These are phyloP conservation scores for Trametes hirsuta DNA, from an alignment of 1,284 basidiomycete genomes.

Conservation along the genomic window DNA sequence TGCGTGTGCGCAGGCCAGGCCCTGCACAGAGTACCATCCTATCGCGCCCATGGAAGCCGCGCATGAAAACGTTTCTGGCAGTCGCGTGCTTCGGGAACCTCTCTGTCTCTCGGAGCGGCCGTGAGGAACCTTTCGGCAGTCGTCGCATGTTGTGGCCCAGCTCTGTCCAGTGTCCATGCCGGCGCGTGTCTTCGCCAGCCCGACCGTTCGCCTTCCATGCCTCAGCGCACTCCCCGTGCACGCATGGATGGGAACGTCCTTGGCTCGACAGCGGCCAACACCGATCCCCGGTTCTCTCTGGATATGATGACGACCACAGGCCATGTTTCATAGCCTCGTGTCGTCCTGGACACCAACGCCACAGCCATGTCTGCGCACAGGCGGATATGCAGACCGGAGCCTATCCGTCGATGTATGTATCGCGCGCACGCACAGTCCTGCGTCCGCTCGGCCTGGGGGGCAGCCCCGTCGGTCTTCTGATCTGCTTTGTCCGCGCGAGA, in stretches of 20 bases:
- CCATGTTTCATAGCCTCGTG: constrained; percentile 26
- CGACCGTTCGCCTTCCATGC: constrained; percentile 5
- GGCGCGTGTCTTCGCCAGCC: constrained; percentile 6
- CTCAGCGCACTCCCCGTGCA: background rate
- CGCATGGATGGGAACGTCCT: background rate
- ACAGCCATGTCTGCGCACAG: background rate
- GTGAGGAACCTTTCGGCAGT: constrained; percentile 15
- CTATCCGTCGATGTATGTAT: background rate
- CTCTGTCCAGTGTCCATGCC: constrained; percentile 13
- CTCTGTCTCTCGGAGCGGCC: constrained; percentile 3
- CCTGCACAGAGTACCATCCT: background rate
- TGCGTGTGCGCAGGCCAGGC: constrained; percentile 9
- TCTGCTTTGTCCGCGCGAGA: constrained; percentile 1
- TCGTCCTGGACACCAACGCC: constrained; percentile 11
- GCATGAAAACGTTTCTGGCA: constrained; percentile 7
- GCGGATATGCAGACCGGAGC: background rate
- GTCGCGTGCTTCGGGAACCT: constrained; percentile 13
- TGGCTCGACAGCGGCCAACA: constrained; percentile 3
- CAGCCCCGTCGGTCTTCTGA: constrained; percentile 2
- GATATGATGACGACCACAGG: background rate
- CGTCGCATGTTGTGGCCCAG: constrained; percentile 15
- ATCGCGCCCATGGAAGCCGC: constrained; percentile 5
- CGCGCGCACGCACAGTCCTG: background rate
- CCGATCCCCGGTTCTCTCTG: background rate
- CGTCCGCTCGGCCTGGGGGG: background rate